Conservation (phyloP, 2,329 filamentous ascomycete genomes). For the Colletotrichum sp. region DNA sequence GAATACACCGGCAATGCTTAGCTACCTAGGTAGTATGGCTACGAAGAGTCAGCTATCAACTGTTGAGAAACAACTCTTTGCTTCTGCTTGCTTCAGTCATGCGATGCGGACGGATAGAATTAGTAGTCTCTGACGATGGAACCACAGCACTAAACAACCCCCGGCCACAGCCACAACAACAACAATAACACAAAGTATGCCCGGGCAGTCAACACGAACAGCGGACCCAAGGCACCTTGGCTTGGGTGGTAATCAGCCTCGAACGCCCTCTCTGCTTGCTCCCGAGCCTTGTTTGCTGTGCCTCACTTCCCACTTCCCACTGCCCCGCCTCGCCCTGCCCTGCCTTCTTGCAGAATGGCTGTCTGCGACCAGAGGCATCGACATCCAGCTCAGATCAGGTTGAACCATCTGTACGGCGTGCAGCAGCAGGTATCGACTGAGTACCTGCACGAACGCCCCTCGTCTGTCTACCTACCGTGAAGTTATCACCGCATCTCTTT, state of each 20-base stretch:
- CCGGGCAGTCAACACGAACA: background rate
- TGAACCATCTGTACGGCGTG: background rate
- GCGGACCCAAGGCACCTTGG: background rate
- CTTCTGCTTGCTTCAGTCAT: background rate
- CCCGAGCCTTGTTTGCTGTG: background rate
- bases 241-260: background rate
- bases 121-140: background rate
- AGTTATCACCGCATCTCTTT: background rate
- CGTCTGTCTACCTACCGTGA: background rate
- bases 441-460: background rate
- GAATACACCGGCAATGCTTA: background rate
- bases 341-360: background rate
- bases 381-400: background rate
- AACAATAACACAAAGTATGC: background rate
- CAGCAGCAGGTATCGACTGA: too few relatives aligned
- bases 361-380: background rate
- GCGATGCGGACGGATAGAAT: background rate
- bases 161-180: background rate
- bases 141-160: background rate
- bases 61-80: background rate
- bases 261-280: background rate
- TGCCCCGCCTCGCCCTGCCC: background rate
- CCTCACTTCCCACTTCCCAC: background rate
- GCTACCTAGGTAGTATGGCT: background rate
- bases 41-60: background rate